Conservation (phyloP, 1,284 basidiomycete species). For the Athelia psychrophila region DNA sequence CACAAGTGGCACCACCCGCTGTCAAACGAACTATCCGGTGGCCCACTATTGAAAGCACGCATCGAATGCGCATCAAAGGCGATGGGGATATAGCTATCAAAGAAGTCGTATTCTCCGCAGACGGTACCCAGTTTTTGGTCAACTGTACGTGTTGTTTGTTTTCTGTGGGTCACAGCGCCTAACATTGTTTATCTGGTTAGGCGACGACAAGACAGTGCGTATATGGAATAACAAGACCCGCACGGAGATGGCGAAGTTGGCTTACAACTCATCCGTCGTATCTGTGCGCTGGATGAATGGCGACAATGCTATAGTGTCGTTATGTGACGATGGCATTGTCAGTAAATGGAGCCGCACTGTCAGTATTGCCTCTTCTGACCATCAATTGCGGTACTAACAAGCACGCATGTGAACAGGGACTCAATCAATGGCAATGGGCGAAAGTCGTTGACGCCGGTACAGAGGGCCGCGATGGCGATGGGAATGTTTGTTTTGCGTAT, state of each 20-base stretch:
- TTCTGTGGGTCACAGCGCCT: slow-evolving; percentile 1
- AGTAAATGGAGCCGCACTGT: slow-evolving; percentile 57
- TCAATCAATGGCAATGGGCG: slow-evolving; percentile 55
- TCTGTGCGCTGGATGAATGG: slow-evolving; percentile 55
- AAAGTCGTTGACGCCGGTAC: slow-evolving; percentile 47
- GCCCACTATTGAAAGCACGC: slow-evolving; percentile 37
- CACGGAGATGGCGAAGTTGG: slow-evolving; percentile 31
- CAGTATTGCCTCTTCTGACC: slow-evolving; percentile 17
- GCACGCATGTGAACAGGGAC: slow-evolving; percentile 33
- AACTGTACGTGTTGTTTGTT: slow-evolving; percentile 36
- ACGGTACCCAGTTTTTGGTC: slow-evolving; percentile 47
- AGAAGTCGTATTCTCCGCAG: slow-evolving; percentile 41
- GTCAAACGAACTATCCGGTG: slow-evolving; percentile 32
- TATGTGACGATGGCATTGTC: slow-evolving; percentile 54
- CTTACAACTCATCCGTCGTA: slow-evolving; percentile 38
- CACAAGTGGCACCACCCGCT: slow-evolving; percentile 9
- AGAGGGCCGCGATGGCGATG: slow-evolving; percentile 30
- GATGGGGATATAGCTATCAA: slow-evolving; percentile 39
- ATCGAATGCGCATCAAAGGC: slow-evolving; percentile 36
- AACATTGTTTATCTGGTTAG: slow-evolving; percentile 21
- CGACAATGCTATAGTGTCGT: slow-evolving; percentile 49
- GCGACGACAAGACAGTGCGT: slow-evolving; percentile 53
- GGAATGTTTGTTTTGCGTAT: slow-evolving; percentile 53
- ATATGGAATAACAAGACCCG: slow-evolving; percentile 39
- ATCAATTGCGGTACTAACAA: slow-evolving; percentile 1